phyloP scores from a whole-genome alignment of 441 rosid genomes.

The Pelargonium citronellum region DNA sequence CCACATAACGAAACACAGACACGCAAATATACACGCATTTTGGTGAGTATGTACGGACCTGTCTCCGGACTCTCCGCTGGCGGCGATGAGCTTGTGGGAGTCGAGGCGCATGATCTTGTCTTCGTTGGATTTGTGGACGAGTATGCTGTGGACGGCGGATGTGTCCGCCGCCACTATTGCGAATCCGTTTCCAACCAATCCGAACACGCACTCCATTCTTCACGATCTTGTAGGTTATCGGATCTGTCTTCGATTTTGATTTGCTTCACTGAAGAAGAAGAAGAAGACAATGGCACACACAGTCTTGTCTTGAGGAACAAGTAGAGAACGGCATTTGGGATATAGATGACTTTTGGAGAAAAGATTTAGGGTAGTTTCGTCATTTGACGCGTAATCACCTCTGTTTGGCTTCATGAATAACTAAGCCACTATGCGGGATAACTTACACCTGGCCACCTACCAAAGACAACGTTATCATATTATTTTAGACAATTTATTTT shows the following conservation, averaged over 20 bases:
- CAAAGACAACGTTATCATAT: too few relatives aligned
- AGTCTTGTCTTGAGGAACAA: too few relatives aligned
- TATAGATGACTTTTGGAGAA: too few relatives aligned
- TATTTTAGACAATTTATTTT: too few relatives aligned
- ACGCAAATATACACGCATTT: not conserved
- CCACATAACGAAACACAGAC: not conserved
- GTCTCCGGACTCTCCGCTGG: constrained; percentile 97
- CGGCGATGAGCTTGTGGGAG: constrained; percentile 91
- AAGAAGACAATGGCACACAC: too few relatives aligned
- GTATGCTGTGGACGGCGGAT: constrained; percentile 91
- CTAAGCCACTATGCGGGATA: too few relatives aligned
- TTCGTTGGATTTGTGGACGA: constrained; percentile 87
- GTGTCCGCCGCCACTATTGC: constrained; percentile 76
- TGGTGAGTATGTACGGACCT: constrained; percentile 33
- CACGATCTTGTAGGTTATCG: constrained; percentile 4
- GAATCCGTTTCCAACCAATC: constrained; percentile 78
- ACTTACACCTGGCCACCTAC: too few relatives aligned
- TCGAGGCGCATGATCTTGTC: constrained; percentile 96
- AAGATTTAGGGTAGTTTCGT: too few relatives aligned
- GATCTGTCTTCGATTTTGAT: constrained; percentile 16
- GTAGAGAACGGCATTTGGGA: too few relatives aligned
- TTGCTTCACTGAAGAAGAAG: too few relatives aligned
- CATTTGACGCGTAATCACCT: too few relatives aligned
- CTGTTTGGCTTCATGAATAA: too few relatives aligned
- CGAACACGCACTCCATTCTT: constrained; percentile 87